phyloP scores from a whole-genome alignment of 2,329 filamentous ascomycete species.

The Talaromyces marneffei region DNA sequence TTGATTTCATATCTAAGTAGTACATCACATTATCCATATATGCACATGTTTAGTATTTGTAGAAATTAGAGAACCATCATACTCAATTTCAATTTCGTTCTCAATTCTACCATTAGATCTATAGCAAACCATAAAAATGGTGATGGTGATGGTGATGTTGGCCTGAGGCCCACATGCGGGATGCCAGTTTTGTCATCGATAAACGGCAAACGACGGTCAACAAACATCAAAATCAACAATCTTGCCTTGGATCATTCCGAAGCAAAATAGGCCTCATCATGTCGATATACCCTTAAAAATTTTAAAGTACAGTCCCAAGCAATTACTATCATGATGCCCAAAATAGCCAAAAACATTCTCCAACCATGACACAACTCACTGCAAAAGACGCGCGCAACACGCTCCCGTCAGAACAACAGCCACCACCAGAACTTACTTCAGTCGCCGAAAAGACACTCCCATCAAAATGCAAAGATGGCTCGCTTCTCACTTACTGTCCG shows the following conservation, averaged over 20 bases:
- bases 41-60: neutral
- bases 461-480: conserved; percentile 37
- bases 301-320: neutral
- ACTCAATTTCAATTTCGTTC: neutral
- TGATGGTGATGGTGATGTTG: neutral
- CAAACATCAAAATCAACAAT: conserved; percentile 4
- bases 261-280: too few species aligned
- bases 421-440: conserved; percentile 28
- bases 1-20: neutral
- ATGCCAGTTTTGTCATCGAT: conserved; percentile 1
- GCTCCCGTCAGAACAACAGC: neutral
- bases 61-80: neutral
- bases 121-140: neutral
- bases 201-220: neutral
- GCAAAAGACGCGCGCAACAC: neutral
- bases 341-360: neutral
- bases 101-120: neutral
- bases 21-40: too few species aligned
- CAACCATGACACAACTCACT: neutral
- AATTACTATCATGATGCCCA: neutral
- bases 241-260: neutral
- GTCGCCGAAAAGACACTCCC: conserved; percentile 38
- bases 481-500: conserved; percentile 67
- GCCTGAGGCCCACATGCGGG: neutral
- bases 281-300: neutral